Evolutionary conservation across 2,329 filamentous ascomycete genomes (phyloP).

Genomic region (Ophiostoma fasciatum): DNA sequence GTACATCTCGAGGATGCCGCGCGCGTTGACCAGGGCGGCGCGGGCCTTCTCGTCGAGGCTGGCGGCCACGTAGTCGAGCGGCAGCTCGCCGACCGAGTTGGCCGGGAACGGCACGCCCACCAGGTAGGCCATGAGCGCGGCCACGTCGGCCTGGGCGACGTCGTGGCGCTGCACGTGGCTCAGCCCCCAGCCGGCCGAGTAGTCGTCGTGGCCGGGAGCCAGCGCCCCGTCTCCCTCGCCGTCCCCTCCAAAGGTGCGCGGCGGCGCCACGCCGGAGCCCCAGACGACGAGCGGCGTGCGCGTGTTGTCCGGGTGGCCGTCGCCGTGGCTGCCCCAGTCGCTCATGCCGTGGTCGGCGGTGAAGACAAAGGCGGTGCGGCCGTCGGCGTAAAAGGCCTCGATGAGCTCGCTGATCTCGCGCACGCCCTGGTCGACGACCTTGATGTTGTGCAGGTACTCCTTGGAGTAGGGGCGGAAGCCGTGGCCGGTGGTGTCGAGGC

Average conservation of each 20-base stretch:
- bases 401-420: slow-evolving; percentile 69
- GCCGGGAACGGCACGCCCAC: slow-evolving; percentile 80
- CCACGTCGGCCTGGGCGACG: slow-evolving; percentile 85
- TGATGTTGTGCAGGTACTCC: slow-evolving; percentile 89
- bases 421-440: slow-evolving; percentile 84
- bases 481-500: slow-evolving; percentile 83
- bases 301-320: slow-evolving; percentile 94
- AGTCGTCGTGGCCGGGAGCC: slow-evolving; percentile 77
- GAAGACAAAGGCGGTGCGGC: slow-evolving; percentile 86
- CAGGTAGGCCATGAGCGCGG: slow-evolving; percentile 88
- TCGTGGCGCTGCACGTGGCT: slow-evolving; percentile 73
- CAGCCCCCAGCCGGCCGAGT: slow-evolving; percentile 79
- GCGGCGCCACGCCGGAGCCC: slow-evolving; percentile 80
- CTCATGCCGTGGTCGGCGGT: slow-evolving; percentile 99
- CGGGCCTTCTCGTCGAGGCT: slow-evolving; percentile 63
- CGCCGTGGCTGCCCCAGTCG: slow-evolving; percentile 97
- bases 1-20: slow-evolving; percentile 89
- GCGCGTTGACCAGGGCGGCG: slow-evolving; percentile 71
- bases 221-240: slow-evolving; percentile 15
- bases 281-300: slow-evolving; percentile 83
- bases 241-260: slow-evolving; percentile 28
- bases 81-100: slow-evolving; percentile 90
- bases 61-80: slow-evolving; percentile 65
- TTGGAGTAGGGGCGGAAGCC: slow-evolving; percentile 78
- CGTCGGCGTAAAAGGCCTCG: slow-evolving; percentile 71